These are phyloP conservation scores for Cercophora newfieldiana DNA, from an alignment of 495 filamentous ascomycete species.

Conservation along the genomic window DNA sequence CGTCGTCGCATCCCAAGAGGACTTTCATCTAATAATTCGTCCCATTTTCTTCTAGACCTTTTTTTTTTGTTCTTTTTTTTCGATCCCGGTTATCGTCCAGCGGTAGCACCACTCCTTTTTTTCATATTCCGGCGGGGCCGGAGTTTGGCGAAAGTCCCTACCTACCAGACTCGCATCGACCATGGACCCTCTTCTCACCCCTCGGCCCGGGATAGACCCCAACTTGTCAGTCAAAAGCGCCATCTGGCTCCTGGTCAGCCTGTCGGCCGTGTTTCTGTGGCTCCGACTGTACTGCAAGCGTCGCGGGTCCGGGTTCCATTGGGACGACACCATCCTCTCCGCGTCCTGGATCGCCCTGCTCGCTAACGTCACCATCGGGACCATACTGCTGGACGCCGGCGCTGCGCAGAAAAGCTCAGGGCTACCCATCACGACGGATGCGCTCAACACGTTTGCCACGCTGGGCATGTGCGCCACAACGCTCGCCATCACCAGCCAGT, in stretches of 20 bases:
- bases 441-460: background rate
- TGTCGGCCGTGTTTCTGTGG: background rate
- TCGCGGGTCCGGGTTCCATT: background rate
- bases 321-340: background rate
- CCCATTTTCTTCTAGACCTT: too few relatives aligned
- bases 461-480: background rate
- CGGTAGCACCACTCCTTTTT: too few relatives aligned
- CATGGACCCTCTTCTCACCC: too few relatives aligned
- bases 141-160: too few relatives aligned
- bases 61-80: too few relatives aligned
- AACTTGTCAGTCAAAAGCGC: background rate
- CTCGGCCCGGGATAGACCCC: background rate
- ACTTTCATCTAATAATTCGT: too few relatives aligned
- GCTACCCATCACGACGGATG: background rate
- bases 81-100: too few relatives aligned
- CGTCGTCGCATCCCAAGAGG: too few relatives aligned
- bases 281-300: background rate
- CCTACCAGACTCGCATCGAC: too few relatives aligned
- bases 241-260: background rate
- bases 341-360: background rate
- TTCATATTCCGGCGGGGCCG: too few relatives aligned
- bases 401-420: background rate
- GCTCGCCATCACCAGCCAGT: conserved; percentile 24
- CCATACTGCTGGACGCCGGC: background rate
- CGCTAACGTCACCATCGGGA: background rate